A percentile compares a stretch with the other conserved stretches of the same genome.
These are phyloP conservation scores for Gracilaria gracilis DNA, from an alignment of 23 red algal species.

Conservation along the genomic window DNA sequence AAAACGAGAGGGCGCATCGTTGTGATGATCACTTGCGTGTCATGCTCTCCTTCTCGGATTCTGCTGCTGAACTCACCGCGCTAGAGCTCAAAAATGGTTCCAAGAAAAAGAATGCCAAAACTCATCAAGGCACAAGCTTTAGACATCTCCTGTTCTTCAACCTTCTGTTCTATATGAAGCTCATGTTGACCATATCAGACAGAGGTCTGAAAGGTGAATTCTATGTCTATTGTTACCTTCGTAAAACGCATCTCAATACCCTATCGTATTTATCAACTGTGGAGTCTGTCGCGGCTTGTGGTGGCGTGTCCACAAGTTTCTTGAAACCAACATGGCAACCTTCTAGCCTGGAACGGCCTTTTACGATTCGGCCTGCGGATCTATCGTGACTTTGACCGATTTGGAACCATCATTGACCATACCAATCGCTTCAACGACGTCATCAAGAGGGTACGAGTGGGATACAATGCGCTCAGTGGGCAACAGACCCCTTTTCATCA, in stretches of 20 bases:
- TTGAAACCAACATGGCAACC: neutral
- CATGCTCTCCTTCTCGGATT: neutral
- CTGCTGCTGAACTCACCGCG: neutral
- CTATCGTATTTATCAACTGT: too few species aligned
- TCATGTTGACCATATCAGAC: too few species aligned
- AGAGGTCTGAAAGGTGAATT: too few species aligned
- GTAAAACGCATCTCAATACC: too few species aligned
- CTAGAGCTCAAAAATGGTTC: neutral
- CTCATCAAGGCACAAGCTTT: neutral
- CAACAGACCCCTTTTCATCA: constrained; percentile 60
- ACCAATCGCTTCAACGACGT: constrained; percentile 70
- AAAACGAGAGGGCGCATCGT: neutral
- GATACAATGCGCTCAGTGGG: constrained; percentile 78
- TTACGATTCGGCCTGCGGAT: constrained; percentile 18
- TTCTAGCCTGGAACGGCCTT: neutral
- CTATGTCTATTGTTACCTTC: too few species aligned
- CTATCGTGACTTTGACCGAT: constrained; percentile 48
- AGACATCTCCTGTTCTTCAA: neutral
- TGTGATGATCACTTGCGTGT: neutral
- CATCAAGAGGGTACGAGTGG: constrained; percentile 55
- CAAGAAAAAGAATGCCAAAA: too few species aligned
- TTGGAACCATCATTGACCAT: constrained; percentile 62
- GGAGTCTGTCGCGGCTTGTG: too few species aligned
- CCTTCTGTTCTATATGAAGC: too few species aligned
- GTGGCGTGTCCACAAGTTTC: neutral